These are phyloP conservation scores for Golubevia sp. DNA, from an alignment of 1,284 basidiomycete species.

Conservation along the genomic window DNA sequence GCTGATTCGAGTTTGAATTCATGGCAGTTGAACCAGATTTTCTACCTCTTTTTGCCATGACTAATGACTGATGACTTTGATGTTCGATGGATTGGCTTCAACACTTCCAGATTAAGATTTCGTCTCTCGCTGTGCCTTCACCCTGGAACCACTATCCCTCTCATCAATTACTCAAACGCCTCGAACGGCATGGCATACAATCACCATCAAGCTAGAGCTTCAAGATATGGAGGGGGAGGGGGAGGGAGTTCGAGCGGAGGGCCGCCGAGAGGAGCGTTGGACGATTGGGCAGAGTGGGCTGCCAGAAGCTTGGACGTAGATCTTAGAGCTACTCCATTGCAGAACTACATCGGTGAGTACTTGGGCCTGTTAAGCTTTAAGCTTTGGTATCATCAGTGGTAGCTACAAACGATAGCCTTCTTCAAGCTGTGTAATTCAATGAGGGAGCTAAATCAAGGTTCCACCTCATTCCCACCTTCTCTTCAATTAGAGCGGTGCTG, in stretches of 20 bases:
- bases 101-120: too few species aligned
- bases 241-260: background rate
- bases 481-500: constrained; percentile 84
- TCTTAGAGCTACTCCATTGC: background rate
- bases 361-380: too few species aligned
- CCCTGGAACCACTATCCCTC: too few species aligned
- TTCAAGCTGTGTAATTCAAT: too few species aligned
- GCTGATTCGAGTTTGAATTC: background rate
- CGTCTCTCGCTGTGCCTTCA: too few species aligned
- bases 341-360: background rate
- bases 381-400: too few species aligned
- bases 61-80: too few species aligned
- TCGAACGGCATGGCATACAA: background rate
- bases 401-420: too few species aligned
- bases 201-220: background rate
- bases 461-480: too few species aligned
- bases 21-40: background rate
- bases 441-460: too few species aligned
- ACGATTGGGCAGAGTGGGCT: background rate
- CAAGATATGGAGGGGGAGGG: background rate
- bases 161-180: too few species aligned
- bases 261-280: background rate
- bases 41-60: background rate
- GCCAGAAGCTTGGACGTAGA: background rate
- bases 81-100: too few species aligned